Base-by-base conservation (phyloP, 2,329 filamentous ascomycete species). In the Reticulascus tulasneorum region DNA sequence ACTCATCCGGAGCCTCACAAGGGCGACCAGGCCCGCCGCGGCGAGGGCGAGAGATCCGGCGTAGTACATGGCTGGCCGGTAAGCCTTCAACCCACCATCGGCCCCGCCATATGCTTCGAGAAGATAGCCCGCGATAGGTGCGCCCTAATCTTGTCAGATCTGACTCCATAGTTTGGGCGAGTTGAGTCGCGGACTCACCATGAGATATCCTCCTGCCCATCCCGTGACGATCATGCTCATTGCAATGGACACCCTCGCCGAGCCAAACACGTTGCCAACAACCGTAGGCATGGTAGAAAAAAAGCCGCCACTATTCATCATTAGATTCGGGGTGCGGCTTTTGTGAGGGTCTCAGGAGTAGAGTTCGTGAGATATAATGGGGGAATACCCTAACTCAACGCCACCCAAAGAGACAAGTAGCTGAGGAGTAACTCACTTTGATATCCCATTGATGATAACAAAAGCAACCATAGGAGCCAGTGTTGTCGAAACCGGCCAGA, bases 261-360 rank as follows among this genome's bases (percentile, higher is more conserved):
- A 73, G 2, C 75, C 77, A 56, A 79, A 80, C 0, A 77, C 67
- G 44, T 70, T 77, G 0, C 73, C 70, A 1, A 82, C 72, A 3
- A 77, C 77, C 0, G 78, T 81, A 0, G 79, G 79, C 64, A 82
- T 79, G 0, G 73, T 73, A 2, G 73, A 70, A 48, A 83, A 82
- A 59, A 82, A 82, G 0, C 72, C 76, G 1, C 79, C 79, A 46
- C n/a, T n/a, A n/a, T n/a, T n/a, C n/a, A n/a, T n/a, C n/a, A n/a
- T n/a, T n/a, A n/a, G n/a, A n/a, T n/a, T n/a, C n/a, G n/a, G n/a
- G n/a, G n/a, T n/a, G n/a, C n/a, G n/a, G n/a, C n/a, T n/a, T n/a
- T n/a, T n/a, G n/a, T n/a, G n/a, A n/a, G n/a, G n/a, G n/a, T n/a
- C n/a, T n/a, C n/a, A n/a, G n/a, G n/a, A n/a, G n/a, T n/a, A n/a